Evolutionary conservation across 306 rosid genomes (phyloP), one percentile per base, ranked within the genome.

Genomic region (Lablab purpureus): DNA sequence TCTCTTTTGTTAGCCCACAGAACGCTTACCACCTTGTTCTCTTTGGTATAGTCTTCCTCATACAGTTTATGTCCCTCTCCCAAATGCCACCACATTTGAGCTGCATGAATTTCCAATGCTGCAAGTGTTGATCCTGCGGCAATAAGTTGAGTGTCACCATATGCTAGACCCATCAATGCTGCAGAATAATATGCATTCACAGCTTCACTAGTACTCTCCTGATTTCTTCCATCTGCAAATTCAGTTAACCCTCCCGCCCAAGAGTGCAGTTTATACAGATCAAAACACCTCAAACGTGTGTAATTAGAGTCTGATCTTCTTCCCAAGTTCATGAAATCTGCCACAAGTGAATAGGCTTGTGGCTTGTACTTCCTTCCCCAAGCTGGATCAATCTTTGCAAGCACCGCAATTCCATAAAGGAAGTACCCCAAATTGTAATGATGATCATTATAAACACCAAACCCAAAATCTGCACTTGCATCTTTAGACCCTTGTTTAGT

Each of bases 71-170:
- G 47, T 70, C 87, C 79, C 10, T 84, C 89, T 60, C 49, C 83
- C 12, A 94, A 84, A 32, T 90, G 97, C 97, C 98, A 94, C 97
- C 98, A 94, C 81, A 78, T 92, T 67, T 92, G 92, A 30, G 97
- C 93, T 23, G 93, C 93, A 43, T 75, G 86, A 41, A 88, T 92
- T 77, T 94, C 98, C 74, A 92, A 58, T 3, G 93, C 88, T 32
- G 90, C 66, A 3, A 94, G 89, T 47, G 85, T 86, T 36, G 97
- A 91, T 43, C 97, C 95, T 0, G 52, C 81, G 71, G 89, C 85
- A 11, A 89, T 85, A 60, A 92, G 96, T 74, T 80, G 87, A 0
- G 89, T 74, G 81, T 94, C 98, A n/a, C 93, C 92, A 74, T 91
- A 91, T 5, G 90, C 97, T 27, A 92, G 36, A 30, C 98, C 98